Percentiles rank a stretch among this genome's conserved stretches.
These are phyloP conservation scores for Kurtzmaniella quercitrusa DNA, from an alignment of 1,139 yeast genomes.

Conservation along the genomic window DNA sequence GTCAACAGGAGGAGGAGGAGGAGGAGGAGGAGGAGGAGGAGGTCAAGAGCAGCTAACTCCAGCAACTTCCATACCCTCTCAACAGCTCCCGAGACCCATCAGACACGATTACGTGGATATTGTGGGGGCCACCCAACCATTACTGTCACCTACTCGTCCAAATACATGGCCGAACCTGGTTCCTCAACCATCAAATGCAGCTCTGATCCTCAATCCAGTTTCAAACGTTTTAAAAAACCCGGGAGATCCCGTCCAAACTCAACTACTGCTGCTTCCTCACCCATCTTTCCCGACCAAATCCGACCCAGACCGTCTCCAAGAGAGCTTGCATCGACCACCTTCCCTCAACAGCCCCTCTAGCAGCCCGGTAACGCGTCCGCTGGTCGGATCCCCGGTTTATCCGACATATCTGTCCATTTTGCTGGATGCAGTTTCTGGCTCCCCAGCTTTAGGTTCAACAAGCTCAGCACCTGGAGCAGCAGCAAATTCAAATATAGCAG, in stretches of 20 bases:
- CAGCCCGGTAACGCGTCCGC: constrained; percentile 1
- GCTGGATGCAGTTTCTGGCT: background rate
- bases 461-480: background rate
- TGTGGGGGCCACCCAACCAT: background rate
- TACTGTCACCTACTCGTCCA: background rate
- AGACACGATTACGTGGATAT: background rate
- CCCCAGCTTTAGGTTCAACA: background rate
- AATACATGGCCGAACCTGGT: background rate
- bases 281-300: background rate
- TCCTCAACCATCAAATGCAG: background rate
- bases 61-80: background rate
- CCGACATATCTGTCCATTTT: background rate
- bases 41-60: too few species aligned
- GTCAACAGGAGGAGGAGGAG: background rate
- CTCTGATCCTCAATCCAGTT: background rate
- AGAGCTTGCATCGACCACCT: background rate
- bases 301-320: background rate
- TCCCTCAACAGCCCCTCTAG: background rate
- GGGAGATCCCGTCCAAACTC: background rate
- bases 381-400: background rate
- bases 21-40: too few species aligned
- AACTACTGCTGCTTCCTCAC: background rate
- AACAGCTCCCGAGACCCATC: background rate
- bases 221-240: background rate
- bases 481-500: too few species aligned